Conservation (phyloP, 179 eudicot genomes). For the Dionaea muscipula region DNA sequence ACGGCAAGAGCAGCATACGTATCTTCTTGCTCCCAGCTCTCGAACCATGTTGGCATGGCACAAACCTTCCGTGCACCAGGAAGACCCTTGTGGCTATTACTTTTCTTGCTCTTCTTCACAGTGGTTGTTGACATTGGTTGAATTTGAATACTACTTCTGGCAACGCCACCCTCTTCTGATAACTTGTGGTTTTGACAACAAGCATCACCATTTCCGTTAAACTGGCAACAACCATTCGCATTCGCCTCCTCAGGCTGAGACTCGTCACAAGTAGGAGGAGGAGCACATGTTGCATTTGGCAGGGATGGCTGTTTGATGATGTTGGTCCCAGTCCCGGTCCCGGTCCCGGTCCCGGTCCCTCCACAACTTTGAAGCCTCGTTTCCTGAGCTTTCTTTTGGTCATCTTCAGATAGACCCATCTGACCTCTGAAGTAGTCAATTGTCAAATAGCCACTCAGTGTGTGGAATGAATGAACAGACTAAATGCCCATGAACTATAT, state of each 20-base stretch:
- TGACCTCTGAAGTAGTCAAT: slow-evolving; percentile 54
- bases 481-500: too few species aligned
- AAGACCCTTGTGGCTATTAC: slow-evolving; percentile 34
- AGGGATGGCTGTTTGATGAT: slow-evolving; percentile 16
- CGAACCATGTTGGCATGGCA: slow-evolving; percentile 73
- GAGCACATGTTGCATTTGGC: slow-evolving; percentile 12
- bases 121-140: slow-evolving; percentile 15
- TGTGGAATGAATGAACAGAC: too few species aligned
- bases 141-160: slow-evolving; percentile 11
- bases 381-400: slow-evolving; percentile 61
- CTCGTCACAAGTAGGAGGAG: slow-evolving; percentile 15
- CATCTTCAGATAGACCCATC: slow-evolving; percentile 90
- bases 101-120: slow-evolving; percentile 38
- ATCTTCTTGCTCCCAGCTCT: slow-evolving; percentile 90
- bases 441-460: neutral
- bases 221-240: slow-evolving; percentile 38
- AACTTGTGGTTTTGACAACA: slow-evolving; percentile 38
- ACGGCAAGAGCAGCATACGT: slow-evolving; percentile 73
- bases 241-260: slow-evolving; percentile 23
- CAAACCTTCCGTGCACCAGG: slow-evolving; percentile 39
- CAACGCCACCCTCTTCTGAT: slow-evolving; percentile 17
- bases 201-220: slow-evolving; percentile 34
- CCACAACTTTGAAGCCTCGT: slow-evolving; percentile 41
- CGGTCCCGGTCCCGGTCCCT: slow-evolving; percentile 21
- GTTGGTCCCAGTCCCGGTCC: slow-evolving; percentile 18